Evolutionary conservation across 78 protist genomes (phyloP).

Genomic region (Dictyostelium brefeldianum): DNA sequence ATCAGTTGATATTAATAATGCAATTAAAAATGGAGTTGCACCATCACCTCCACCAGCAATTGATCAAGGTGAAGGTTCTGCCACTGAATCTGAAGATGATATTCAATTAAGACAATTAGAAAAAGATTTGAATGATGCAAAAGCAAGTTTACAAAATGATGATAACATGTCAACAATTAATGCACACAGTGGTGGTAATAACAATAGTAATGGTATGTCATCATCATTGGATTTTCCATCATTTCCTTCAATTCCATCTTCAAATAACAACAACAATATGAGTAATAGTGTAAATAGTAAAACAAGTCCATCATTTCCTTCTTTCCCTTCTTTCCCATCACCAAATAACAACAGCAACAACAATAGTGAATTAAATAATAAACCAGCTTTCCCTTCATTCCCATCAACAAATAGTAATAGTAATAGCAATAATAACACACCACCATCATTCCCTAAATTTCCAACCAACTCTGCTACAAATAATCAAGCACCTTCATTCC

Average conservation of each 20-base stretch:
- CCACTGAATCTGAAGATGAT: background rate
- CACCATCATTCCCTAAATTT: constrained; percentile 18
- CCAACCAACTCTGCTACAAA: background rate
- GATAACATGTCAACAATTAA: background rate
- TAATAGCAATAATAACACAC: background rate
- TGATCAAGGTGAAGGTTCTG: background rate
- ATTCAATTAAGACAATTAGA: constrained; percentile 18
- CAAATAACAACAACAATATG: background rate
- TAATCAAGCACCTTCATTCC: background rate
- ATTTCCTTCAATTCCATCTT: background rate
- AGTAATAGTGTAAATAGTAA: background rate
- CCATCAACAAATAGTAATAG: constrained; percentile 13
- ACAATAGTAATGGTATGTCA: background rate
- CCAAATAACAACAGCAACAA: background rate
- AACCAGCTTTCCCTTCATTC: constrained; percentile 10
- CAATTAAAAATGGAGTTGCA: constrained; percentile 79
- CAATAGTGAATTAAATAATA: background rate
- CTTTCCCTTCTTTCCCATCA: constrained; percentile 2
- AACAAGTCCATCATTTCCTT: background rate
- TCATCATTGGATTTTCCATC: constrained; percentile 16
- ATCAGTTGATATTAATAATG: constrained; percentile 83
- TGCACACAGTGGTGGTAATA: background rate
- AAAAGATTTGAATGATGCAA: background rate
- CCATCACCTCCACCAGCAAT: constrained; percentile 75
- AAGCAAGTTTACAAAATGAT: background rate